Conservation (phyloP, 2,329 filamentous ascomycete genomes). For the Oidium heveae region DNA sequence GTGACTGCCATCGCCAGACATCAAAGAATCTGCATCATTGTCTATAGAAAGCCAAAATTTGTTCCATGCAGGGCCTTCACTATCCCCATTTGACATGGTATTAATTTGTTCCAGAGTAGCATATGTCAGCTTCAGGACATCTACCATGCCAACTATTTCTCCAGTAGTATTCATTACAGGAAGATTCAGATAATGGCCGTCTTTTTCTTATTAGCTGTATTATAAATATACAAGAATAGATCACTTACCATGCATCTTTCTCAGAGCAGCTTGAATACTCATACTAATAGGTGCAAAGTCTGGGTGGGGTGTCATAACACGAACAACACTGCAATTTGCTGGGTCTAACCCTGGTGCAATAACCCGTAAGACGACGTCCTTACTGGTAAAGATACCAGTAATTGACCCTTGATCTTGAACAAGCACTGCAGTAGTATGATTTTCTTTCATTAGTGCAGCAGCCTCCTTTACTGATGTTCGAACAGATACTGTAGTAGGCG, state of each 20-base stretch:
- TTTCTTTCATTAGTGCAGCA: constrained; percentile 90
- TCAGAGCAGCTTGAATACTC: constrained; percentile 91
- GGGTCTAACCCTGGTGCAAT: constrained; percentile 93
- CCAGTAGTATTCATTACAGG: constrained; percentile 95
- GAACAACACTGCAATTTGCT: constrained; percentile 82
- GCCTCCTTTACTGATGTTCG: constrained; percentile 92
- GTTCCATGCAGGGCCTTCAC: constrained; percentile 93
- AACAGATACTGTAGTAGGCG: constrained; percentile 84
- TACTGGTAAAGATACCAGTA: constrained; percentile 97
- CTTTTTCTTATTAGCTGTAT: constrained; percentile 20
- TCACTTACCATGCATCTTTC: constrained; percentile 92
- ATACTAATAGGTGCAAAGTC: constrained; percentile 98
- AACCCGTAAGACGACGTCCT: constrained; percentile 92
- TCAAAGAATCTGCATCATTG: constrained; percentile 79
- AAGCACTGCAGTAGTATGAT: constrained; percentile 87
- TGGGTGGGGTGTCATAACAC: constrained; percentile 96
- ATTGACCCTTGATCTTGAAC: constrained; percentile 94
- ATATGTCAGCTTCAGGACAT: constrained; percentile 94
- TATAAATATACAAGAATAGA: neutral
- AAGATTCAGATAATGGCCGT: constrained; percentile 93
- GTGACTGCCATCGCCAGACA: constrained; percentile 73
- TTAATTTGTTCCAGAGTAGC: constrained; percentile 95
- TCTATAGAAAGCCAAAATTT: constrained; percentile 94
- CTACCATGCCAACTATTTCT: constrained; percentile 98
- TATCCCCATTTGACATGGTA: constrained; percentile 70